Evolutionary conservation across 2,329 filamentous ascomycete species (phyloP).

Genomic region (Paecilomyces niveus): DNA sequence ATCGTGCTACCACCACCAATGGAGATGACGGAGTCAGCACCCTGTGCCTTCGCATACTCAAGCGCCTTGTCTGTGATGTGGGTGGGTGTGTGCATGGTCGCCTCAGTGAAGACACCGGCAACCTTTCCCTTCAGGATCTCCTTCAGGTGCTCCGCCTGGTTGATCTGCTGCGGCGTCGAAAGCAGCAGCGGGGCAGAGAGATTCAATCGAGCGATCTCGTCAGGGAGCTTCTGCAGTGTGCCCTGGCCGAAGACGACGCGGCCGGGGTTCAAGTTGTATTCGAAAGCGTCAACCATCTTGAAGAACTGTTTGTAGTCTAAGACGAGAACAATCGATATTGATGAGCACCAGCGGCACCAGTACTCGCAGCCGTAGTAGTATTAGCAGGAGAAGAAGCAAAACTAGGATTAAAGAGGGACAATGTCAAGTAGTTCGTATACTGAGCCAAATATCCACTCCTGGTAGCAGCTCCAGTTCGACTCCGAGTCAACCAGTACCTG

Average conservation of each 20-base stretch:
- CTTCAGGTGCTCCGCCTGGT: slow-evolving; percentile 40
- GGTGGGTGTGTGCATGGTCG: slow-evolving; percentile 57
- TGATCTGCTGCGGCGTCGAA: slow-evolving; percentile 48
- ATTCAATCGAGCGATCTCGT: slow-evolving; percentile 39
- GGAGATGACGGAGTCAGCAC: slow-evolving; percentile 51
- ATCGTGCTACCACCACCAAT: slow-evolving; percentile 58
- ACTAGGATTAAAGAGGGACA: not conserved
- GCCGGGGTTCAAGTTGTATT: slow-evolving; percentile 48
- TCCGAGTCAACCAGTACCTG: not conserved
- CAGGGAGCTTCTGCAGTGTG: slow-evolving; percentile 43
- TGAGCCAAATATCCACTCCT: not conserved
- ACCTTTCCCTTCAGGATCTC: slow-evolving; percentile 39
- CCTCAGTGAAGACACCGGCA: slow-evolving; percentile 49
- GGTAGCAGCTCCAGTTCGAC: not conserved
- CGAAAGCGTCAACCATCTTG: slow-evolving; percentile 45
- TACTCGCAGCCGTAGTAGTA: not conserved
- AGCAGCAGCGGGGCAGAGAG: slow-evolving; percentile 48
- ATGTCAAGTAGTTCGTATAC: not conserved
- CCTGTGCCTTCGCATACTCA: slow-evolving; percentile 36
- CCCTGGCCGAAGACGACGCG: slow-evolving; percentile 53
- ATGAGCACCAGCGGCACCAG: not conserved
- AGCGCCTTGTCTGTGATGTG: slow-evolving; percentile 52
- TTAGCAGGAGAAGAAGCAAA: not conserved
- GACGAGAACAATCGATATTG: not conserved
- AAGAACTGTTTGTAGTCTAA: not conserved